Base-by-base conservation (phyloP, 306 rosid species). In the Ziziphus jujuba region DNA sequence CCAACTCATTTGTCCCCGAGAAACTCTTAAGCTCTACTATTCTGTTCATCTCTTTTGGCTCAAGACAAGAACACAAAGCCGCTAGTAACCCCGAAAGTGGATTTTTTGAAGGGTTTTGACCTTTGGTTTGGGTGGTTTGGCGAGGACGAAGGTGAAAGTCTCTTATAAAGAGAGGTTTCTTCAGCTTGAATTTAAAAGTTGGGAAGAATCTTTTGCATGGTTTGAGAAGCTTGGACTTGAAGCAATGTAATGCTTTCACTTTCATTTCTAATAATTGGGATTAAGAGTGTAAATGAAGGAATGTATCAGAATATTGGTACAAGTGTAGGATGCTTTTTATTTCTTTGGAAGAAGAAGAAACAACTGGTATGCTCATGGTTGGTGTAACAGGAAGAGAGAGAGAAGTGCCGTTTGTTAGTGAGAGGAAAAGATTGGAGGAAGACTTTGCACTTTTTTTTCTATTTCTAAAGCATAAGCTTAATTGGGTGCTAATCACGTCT, bases 171-270 rank as follows among this genome's bases (percentile, higher is more conserved):
- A 84, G 53, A 25, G 82, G 85, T 45, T 75, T 93, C 74, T 72
- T 90, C 36, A 87, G 70, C 43, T 66, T 83, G 59, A 89, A 69
- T 58, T 77, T 85, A 81, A 92, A 79, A 69, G 83, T n/a, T 31
- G 61, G 65, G 34, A 84, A 4, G 35, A 87, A 40, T 35, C 67
- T 89, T 64, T 35, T 78, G 89, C 96, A 86, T 84, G 96, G 90
- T 17, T 59, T 77, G 66, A 79, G 43, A 79, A 88, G 36, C 97
- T 93, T 93, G 82, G 89, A 83, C 77, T 73, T 77, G 17, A 93
- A 86, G 96, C 65, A 73, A 85, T 75, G 67, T 73, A 80, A 75
- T 70, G 81, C 87, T 74, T 88, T 85, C 77, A 65, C 76, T 75
- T 81, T 88, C 97, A 90, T 92, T 40, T 66, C 64, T 59, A 70